phyloP scores from a whole-genome alignment of 768 basidiomycete genomes.

The Astraeus odoratus region DNA sequence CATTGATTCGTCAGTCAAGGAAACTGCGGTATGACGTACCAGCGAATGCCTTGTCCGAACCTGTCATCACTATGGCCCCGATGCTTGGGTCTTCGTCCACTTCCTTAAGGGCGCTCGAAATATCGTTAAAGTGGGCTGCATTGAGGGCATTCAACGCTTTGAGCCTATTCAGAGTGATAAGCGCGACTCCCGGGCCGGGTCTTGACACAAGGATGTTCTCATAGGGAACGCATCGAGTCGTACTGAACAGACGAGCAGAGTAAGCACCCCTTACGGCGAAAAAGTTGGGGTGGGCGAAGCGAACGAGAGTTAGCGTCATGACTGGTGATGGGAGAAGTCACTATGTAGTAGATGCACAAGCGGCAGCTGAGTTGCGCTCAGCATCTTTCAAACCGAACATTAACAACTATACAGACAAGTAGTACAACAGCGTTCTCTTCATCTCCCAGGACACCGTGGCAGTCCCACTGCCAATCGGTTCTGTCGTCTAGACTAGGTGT shows the following conservation, averaged over 20 bases:
- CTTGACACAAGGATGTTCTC: constrained; percentile 62
- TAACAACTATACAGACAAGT: no score
- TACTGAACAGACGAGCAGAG: constrained; percentile 19
- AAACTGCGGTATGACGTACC: constrained; percentile 40
- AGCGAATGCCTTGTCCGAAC: constrained; percentile 89
- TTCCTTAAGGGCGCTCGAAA: constrained; percentile 69
- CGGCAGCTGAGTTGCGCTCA: neutral
- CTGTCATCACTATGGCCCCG: constrained; percentile 87
- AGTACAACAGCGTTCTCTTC: no score
- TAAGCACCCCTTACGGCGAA: constrained; percentile 2
- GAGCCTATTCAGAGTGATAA: constrained; percentile 85
- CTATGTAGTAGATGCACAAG: neutral
- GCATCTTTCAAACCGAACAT: no score
- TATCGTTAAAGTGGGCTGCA: constrained; percentile 70
- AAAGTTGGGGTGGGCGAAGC: constrained; percentile 4
- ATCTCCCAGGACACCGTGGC: no score
- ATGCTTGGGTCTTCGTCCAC: constrained; percentile 66
- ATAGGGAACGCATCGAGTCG: constrained; percentile 35
- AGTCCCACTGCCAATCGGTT: no score
- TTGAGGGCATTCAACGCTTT: constrained; percentile 87
- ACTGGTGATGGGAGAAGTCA: neutral
- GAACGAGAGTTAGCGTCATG: constrained; percentile 11
- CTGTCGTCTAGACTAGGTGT: no score
- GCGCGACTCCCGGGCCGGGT: constrained; percentile 62
- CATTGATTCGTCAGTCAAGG: neutral